phyloP scores from a whole-genome alignment of 1,284 basidiomycete genomes.

The Ganoderma lingzhi region DNA sequence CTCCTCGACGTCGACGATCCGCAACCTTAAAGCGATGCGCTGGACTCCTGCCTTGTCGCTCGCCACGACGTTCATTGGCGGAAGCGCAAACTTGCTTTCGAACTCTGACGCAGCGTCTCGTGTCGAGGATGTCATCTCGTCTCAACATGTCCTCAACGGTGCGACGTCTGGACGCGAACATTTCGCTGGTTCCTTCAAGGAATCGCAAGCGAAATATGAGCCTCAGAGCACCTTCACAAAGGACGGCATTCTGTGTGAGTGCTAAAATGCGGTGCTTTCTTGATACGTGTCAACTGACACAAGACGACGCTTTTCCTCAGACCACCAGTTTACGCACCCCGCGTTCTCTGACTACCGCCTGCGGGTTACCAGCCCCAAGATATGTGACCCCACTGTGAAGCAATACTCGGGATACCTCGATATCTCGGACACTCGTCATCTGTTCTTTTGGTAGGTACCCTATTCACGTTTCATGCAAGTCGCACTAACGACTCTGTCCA shows the following conservation, averaged over 20 bases:
- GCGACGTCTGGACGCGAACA: neutral
- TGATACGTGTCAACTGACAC: neutral
- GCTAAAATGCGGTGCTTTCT: neutral
- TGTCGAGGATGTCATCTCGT: neutral
- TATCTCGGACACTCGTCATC: conserved; percentile 84
- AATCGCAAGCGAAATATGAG: neutral
- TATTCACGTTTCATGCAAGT: neutral
- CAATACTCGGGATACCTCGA: conserved; percentile 93
- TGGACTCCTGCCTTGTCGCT: neutral
- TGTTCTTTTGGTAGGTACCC: conserved; percentile 82
- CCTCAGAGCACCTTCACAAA: neutral
- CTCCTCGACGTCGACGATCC: neutral
- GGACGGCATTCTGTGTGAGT: neutral
- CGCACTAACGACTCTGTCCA: neutral
- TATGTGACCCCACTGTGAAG: conserved; percentile 87
- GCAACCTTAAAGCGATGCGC: neutral
- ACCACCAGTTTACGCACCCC: conserved; percentile 81
- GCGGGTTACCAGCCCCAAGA: conserved; percentile 71
- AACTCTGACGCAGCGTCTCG: neutral
- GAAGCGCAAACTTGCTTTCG: neutral
- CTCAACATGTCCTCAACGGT: neutral
- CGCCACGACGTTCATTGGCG: neutral
- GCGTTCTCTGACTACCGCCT: conserved; percentile 75
- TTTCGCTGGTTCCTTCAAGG: neutral
- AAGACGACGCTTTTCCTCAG: conserved; percentile 44